phyloP scores from a whole-genome alignment of 2,329 filamentous ascomycete genomes.

The Penicillium digitatum region DNA sequence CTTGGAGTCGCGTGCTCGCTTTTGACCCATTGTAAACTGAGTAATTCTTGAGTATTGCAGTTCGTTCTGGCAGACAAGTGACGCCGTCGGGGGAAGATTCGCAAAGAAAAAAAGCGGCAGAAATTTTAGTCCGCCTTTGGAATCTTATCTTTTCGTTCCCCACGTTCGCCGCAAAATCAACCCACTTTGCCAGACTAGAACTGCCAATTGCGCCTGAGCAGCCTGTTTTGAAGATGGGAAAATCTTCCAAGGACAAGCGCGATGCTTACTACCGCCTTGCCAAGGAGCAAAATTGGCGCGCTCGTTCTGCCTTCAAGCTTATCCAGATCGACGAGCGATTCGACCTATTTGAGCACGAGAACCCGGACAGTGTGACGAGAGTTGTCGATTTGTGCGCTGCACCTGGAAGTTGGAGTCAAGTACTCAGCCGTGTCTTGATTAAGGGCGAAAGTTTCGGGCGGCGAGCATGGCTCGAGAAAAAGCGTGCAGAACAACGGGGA shows the following conservation, averaged over 20 bases:
- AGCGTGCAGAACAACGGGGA: constrained; percentile 54
- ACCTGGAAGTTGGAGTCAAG: constrained; percentile 95
- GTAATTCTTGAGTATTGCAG: not conserved
- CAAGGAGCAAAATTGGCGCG: constrained; percentile 98
- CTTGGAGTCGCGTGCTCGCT: constrained; percentile 35
- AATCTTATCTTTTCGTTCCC: constrained; percentile 36
- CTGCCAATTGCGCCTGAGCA: not conserved
- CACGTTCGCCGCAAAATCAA: constrained; percentile 24
- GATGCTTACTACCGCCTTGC: constrained; percentile 97
- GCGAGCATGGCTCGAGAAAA: constrained; percentile 79
- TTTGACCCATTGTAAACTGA: constrained; percentile 33
- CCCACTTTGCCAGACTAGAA: constrained; percentile 12
- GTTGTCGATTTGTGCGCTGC: constrained; percentile 96
- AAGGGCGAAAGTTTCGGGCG: constrained; percentile 88
- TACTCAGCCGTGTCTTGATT: constrained; percentile 87
- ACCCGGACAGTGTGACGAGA: constrained; percentile 68
- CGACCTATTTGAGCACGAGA: constrained; percentile 69
- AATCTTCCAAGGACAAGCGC: constrained; percentile 97
- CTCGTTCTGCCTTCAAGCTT: constrained; percentile 92
- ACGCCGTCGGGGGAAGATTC: constrained; percentile 16
- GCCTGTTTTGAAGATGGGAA: constrained; percentile 62
- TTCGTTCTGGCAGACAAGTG: constrained; percentile 4
- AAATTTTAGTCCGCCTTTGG: constrained; percentile 27
- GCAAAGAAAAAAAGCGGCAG: constrained; percentile 38
- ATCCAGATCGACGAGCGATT: constrained; percentile 96